A percentile compares a stretch with the other conserved stretches of the same genome.
These are phyloP conservation scores for Tolypocladium ovalisporum DNA, from an alignment of 2,329 filamentous ascomycete genomes.

Conservation along the genomic window DNA sequence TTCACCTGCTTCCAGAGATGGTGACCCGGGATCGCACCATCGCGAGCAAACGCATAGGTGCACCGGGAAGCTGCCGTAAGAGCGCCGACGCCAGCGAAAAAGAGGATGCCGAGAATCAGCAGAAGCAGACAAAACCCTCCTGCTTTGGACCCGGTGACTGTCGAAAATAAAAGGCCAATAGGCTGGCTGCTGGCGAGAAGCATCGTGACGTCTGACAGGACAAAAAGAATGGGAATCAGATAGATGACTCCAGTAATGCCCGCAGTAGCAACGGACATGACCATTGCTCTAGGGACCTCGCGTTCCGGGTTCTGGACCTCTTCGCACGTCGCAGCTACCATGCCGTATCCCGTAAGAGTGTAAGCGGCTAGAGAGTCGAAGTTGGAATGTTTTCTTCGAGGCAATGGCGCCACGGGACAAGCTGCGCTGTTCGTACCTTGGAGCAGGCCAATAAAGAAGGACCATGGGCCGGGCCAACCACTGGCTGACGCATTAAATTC, in stretches of 20 bases:
- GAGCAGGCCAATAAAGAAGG: slow-evolving; percentile 44
- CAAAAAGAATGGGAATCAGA: slow-evolving; percentile 64
- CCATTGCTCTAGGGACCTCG: slow-evolving; percentile 57
- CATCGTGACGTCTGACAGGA: slow-evolving; percentile 54
- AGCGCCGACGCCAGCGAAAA: slow-evolving; percentile 67
- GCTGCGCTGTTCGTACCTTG: slow-evolving; percentile 24
- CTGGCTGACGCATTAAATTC: slow-evolving; percentile 56
- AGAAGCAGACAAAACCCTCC: slow-evolving; percentile 69
- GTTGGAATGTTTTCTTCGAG: not conserved
- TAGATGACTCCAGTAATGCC: slow-evolving; percentile 53
- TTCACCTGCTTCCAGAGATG: slow-evolving; percentile 56
- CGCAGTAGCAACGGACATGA: slow-evolving; percentile 54
- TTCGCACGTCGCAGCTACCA: slow-evolving; percentile 43
- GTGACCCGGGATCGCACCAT: slow-evolving; percentile 63
- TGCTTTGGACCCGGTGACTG: slow-evolving; percentile 57
- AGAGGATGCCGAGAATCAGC: slow-evolving; percentile 62
- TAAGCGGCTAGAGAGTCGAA: slow-evolving; percentile 27
- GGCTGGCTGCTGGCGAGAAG: slow-evolving; percentile 65
- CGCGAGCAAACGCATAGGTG: slow-evolving; percentile 66
- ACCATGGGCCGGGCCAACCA: slow-evolving; percentile 60
- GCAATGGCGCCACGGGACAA: not conserved
- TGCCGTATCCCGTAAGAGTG: slow-evolving; percentile 36
- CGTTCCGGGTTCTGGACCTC: slow-evolving; percentile 50
- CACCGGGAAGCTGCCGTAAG: slow-evolving; percentile 67
- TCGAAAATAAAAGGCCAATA: slow-evolving; percentile 66